Evolutionary conservation across 352 stramenopile genomes (phyloP).

Genomic region (Globisporangium cystogenes): DNA sequence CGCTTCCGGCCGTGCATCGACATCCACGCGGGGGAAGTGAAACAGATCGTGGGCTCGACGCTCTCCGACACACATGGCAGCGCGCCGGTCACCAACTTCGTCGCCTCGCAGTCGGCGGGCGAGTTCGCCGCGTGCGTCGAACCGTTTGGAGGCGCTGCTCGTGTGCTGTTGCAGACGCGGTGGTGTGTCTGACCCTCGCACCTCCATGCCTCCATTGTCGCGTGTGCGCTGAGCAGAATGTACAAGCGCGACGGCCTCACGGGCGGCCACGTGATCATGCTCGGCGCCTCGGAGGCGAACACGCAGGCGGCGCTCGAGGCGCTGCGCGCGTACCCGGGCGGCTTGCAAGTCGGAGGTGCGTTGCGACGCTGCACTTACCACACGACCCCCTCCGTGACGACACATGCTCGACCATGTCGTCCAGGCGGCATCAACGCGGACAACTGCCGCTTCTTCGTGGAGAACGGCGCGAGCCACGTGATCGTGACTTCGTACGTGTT

Average conservation of each 20-base stretch:
- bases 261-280: constrained; percentile 98
- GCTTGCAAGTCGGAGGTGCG: constrained; percentile 94
- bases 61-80: constrained; percentile 81
- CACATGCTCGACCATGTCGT: neutral
- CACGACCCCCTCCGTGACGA: neutral
- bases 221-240: constrained; percentile 51
- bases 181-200: too few relatives aligned
- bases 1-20: constrained; percentile 98
- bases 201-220: too few relatives aligned
- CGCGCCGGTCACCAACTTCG: constrained; percentile 91
- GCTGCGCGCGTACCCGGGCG: constrained; percentile 85
- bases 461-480: constrained; percentile 95
- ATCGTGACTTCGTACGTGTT: constrained; percentile 99
- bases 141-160: neutral
- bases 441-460: constrained; percentile 93
- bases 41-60: constrained; percentile 98
- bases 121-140: constrained; percentile 66
- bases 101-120: constrained; percentile 58
- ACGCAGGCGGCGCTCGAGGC: constrained; percentile 86
- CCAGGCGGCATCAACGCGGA: constrained; percentile 87
- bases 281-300: constrained; percentile 91
- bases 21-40: constrained; percentile 96
- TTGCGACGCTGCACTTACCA: too few relatives aligned
- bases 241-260: constrained; percentile 89
- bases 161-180: neutral